Conservation (phyloP, 1,284 basidiomycete genomes). For the Stereum hirsutum region DNA sequence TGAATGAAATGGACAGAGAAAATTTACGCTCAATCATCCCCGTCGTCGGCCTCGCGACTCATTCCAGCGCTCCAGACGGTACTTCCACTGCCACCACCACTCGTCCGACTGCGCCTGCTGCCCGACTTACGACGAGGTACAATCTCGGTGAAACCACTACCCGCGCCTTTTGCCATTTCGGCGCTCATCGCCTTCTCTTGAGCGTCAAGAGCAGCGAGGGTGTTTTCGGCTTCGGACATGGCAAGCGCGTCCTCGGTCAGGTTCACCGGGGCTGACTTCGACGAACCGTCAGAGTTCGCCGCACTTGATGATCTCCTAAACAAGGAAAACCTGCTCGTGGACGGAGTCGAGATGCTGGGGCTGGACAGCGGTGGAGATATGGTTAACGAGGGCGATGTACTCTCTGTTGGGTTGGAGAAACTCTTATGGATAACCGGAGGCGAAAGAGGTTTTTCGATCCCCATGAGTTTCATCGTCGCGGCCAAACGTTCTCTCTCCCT, state of each 20-base stretch:
- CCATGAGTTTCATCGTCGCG: constrained; percentile 89
- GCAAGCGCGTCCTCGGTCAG: constrained; percentile 70
- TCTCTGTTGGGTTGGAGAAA: constrained; percentile 26
- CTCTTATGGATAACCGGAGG: constrained; percentile 32
- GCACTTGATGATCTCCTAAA: constrained; percentile 41
- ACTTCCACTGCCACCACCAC: constrained; percentile 53
- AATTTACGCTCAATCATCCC: constrained; percentile 10
- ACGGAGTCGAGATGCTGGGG: constrained; percentile 16
- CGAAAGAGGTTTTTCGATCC: constrained; percentile 55
- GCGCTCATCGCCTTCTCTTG: constrained; percentile 63
- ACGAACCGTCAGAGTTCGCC: constrained; percentile 30
- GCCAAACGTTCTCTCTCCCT: constrained; percentile 77
- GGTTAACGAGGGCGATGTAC: constrained; percentile 19
- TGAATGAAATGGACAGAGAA: background rate
- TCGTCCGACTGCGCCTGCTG: constrained; percentile 43
- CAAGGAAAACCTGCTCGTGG: constrained; percentile 51
- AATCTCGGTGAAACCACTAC: constrained; percentile 73
- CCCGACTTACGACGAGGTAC: constrained; percentile 34
- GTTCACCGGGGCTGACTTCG: constrained; percentile 36
- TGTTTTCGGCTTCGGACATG: constrained; percentile 66
- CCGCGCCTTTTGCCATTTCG: constrained; percentile 65
- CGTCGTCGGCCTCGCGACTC: constrained; percentile 44
- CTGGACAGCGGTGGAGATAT: constrained; percentile 22
- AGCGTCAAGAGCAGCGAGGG: constrained; percentile 64
- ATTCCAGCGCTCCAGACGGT: constrained; percentile 81